Base-by-base conservation (phyloP, 768 basidiomycete species). In the Chlorophyllum brunneum region DNA sequence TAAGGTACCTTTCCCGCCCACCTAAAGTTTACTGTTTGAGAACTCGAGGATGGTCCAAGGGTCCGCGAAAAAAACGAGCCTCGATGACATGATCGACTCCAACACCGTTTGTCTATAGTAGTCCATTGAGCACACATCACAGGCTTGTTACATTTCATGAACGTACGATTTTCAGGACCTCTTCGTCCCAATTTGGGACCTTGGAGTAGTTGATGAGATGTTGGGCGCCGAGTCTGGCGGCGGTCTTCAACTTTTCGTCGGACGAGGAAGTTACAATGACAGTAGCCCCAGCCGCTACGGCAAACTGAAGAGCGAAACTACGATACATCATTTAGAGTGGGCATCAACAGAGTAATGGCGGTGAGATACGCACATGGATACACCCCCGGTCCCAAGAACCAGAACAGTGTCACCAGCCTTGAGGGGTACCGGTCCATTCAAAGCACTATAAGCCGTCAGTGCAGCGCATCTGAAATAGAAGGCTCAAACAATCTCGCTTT, bases 221-320 rank as follows among this genome's bases (percentile, higher is more conserved):
- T 11, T 74, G 70, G 10, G 71, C 76, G 57, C 85, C 82, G 16
- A 83, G 73, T 38, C 72, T 72, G 39, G 69, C 65, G 7, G 74
- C 82, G 24, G 76, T 56, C 54, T 76, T 70, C 13, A 85, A 70
- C 58, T 88, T 88, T 41, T 75, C 72, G 57, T 86, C 82, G 0
- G 81, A 82, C 0, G 83, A 85, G 0, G 84, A 86, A 0, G 85
- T 87, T 23, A 75, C 73, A 57, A 88, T 84, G 52, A 85, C 83
- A 1, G 66, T 76, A 2, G 83, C 84, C 30, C 84, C 85, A 6
- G 79, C 72, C 2, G 81, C 79, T 37, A 82, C 73, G 2, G 85
- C 83, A 39, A 88, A 65, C 64, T 86, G 81, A 2, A 79, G 66
- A 2, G 71, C 83, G 58, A 80, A 83, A 34, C 81, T 78, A 38